Base-by-base conservation (phyloP, 1,284 basidiomycete genomes). In the Flammula alnicola region DNA sequence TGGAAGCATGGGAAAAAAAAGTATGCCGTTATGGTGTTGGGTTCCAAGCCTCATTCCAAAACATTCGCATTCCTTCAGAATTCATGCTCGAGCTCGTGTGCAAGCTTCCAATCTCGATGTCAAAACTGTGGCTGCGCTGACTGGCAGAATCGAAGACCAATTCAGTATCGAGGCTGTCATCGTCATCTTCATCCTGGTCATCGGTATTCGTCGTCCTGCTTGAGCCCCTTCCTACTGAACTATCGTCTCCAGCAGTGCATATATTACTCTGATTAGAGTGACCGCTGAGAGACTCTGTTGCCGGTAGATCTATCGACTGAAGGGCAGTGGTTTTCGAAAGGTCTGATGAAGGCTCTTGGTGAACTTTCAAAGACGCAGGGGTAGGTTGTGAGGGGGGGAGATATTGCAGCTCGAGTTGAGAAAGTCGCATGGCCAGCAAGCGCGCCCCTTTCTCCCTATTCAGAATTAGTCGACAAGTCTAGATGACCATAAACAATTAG, bases 61-160 rank as follows among this genome's bases (percentile, higher is more conserved):
- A 33, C 5, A 35, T 39, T 12, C 40, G 19, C 5, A 39, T 30
- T 10, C n/a, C 22, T 3, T 30, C 14, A 11, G 44, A 46, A 16
- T 37, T 25, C 12, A 37, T 26, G 17, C 33, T 37, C 14, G 44
- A 46, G 25, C 23, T 26, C 9, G 44, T 46, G 19, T 46, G 44
- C 14, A 35, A 17, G 16, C 44, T 46, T 14, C 44, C 44, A n/a
- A 46, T 37, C 32, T 46, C 44, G 16, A 46, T 46, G n/a, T 25
- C 35, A 1, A 14, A 12, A 11, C n/a, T 29, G 4, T 5, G n/a
- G 30, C 30, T 44, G 14, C 16, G 27, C 41, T 31, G 17, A 20
- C 30, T 16, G 8, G 27, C 27, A 7, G 27, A 7, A 44, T 33
- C 19, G 17, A n/a, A 19, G n/a, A 31, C 17, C 20, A 12, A 29